Evolutionary conservation across 2,329 filamentous ascomycete genomes (phyloP), one percentile per base, ranked within the genome.

Genomic region (Lachnellula hyalina): DNA sequence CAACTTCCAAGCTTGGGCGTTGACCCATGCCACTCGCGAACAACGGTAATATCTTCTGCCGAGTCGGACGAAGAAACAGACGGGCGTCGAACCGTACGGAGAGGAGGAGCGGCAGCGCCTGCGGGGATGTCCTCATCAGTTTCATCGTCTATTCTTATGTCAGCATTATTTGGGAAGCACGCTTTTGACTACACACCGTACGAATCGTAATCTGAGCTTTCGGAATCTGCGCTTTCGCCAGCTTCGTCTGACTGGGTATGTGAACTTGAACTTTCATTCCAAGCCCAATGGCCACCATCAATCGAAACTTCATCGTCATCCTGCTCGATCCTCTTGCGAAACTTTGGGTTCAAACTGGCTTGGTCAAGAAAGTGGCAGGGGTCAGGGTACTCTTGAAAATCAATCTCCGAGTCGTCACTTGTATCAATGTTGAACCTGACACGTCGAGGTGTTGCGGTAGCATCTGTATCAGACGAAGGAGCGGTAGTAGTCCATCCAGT

Each of bases 301-400:
- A 55, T 61, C 12, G 57, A 57, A 35, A 60, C 54, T 36, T 57
- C 47, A 46, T 55, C 60, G 35, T 83, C 76, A n/a, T 89, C 84
- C 59, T 81, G 78, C 67, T 91, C 87, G 60, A 92, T 86, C 72
- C 89, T 84, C 42, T 82, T 81, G 60, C 87, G 86, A 65, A 93
- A 84, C 50, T 79, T 78, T 5, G 87, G 85, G 63, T 90, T 87
- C 5, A 93, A 76, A 15, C 82, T 79, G 66, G 83, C 86, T 70
- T 91, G 87, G 49, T 87, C 83, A 54, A 92, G 77, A 69, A 93
- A 93, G 56, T 15, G 36, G 36, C 25, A 28, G 25, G 93, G 84
- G 67, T 91, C 84, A 1, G 88, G 86, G 58, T 90, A 90, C 60
- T 90, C 81, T 59, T 83, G 81, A 56, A 82, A 79, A 59, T 84